phyloP scores from a whole-genome alignment of 73 alveolate genomes.

The Paramecium tetraurelia region DNA sequence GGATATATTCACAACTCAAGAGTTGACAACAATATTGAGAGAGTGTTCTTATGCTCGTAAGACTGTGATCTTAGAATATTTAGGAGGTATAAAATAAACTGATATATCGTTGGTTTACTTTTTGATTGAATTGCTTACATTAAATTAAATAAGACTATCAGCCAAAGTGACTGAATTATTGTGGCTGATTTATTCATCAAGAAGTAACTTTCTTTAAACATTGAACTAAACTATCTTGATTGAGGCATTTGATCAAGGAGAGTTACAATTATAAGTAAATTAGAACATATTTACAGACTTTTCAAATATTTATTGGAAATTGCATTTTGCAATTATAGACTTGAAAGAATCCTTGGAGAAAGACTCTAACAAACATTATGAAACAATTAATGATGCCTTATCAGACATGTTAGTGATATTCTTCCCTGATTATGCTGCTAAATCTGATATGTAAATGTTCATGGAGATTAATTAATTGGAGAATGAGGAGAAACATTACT shows the following conservation, averaged over 20 bases:
- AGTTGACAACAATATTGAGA: constrained; percentile 4
- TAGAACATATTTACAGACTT: neutral
- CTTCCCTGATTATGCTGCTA: constrained; percentile 50
- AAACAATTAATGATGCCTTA: constrained; percentile 33
- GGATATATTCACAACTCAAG: neutral
- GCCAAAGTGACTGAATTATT: constrained; percentile 30
- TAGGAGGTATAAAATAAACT: constrained; percentile 17
- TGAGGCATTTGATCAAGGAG: neutral
- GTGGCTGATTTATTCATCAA: neutral
- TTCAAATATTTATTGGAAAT: constrained; percentile 39
- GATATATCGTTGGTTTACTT: constrained; percentile 16
- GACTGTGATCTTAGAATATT: constrained; percentile 4
- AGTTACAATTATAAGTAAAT: neutral
- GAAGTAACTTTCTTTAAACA: neutral
- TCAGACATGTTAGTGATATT: constrained; percentile 16
- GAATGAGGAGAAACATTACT: constrained; percentile 34
- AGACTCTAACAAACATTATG: constrained; percentile 5
- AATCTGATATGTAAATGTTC: constrained; percentile 43
- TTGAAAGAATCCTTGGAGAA: neutral
- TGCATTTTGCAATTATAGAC: constrained; percentile 22
- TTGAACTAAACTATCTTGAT: neutral
- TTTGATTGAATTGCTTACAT: neutral
- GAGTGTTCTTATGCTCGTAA: constrained; percentile 41
- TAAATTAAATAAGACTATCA: neutral
- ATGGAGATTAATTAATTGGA: constrained; percentile 39